Conservation (phyloP, 768 basidiomycete genomes). For the Pisolithus sp. region DNA sequence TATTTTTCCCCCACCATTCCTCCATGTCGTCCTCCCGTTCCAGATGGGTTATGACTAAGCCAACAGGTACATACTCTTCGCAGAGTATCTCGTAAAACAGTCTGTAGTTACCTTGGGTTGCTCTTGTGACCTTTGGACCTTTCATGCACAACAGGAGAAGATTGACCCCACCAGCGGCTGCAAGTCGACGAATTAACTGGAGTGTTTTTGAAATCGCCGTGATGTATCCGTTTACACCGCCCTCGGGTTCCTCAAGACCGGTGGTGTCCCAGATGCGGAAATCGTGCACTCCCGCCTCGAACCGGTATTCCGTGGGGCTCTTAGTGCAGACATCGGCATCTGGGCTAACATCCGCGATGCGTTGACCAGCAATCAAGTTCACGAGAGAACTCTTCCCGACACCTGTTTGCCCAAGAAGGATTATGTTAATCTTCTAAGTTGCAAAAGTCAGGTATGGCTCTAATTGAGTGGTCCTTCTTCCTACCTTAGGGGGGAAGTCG, state of each 20-base stretch:
- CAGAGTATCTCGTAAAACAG: conserved; percentile 12
- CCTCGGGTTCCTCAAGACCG: conserved; percentile 9
- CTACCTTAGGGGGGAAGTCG: not conserved
- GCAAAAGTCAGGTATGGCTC: not conserved
- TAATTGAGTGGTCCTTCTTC: not conserved
- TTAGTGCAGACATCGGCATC: conserved; percentile 25
- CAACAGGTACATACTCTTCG: conserved; percentile 7
- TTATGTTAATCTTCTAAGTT: not conserved
- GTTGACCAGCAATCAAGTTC: conserved; percentile 8
- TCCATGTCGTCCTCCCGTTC: conserved; percentile 18
- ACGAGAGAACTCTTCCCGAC: conserved; percentile 7
- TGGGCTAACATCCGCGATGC: conserved; percentile 17
- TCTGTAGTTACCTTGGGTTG: conserved; percentile 5
- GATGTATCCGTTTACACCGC: not conserved
- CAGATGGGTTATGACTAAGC: conserved; percentile 13
- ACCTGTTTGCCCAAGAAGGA: conserved; percentile 6
- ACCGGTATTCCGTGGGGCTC: conserved; percentile 2
- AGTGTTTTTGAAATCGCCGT: not conserved
- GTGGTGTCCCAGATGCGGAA: conserved; percentile 17
- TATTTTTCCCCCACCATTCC: conserved; percentile 24
- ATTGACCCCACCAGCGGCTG: conserved; percentile 4
- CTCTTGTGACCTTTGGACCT: conserved; percentile 2
- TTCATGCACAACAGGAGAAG: conserved; percentile 15
- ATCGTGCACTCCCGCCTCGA: not conserved
- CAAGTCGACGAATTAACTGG: not conserved